A percentile compares a stretch with the other conserved stretches of the same genome.
Evolutionary conservation across 192 early-diverging fungal species (phyloP).

Genomic region (Phlyctochytrium planicorne): DNA sequence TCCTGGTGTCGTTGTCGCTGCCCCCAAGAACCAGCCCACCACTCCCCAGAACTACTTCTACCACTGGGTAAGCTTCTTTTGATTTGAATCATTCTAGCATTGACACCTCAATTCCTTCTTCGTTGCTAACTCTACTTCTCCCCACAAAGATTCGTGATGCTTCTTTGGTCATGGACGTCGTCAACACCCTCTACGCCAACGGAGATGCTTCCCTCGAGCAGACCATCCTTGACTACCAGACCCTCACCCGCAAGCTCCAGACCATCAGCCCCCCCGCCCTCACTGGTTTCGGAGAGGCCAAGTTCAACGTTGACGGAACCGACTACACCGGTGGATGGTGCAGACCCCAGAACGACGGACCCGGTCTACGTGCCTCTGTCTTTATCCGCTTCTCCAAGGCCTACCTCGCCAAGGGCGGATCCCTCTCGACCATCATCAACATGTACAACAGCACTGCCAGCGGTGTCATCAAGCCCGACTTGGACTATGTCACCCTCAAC

Average conservation of each 20-base stretch:
- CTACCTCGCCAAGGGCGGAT: constrained; percentile 34
- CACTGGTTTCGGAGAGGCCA: constrained; percentile 59
- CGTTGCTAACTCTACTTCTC: no score
- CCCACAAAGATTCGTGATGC: not conserved
- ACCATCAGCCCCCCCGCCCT: not conserved
- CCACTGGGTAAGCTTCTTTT: constrained; percentile 51
- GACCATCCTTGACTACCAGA: constrained; percentile 40
- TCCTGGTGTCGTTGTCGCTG: constrained; percentile 14
- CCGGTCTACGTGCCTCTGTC: constrained; percentile 48
- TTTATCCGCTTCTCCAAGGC: constrained; percentile 39
- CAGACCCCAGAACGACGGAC: constrained; percentile 71
- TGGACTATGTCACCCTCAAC: constrained; percentile 57
- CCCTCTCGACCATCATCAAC: constrained; percentile 22
- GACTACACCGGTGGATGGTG: constrained; percentile 54
- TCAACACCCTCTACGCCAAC: constrained; percentile 21
- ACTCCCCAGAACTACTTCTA: constrained; percentile 68
- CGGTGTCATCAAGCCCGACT: constrained; percentile 48
- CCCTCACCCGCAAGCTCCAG: constrained; percentile 33
- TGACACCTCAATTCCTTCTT: constrained; percentile 61
- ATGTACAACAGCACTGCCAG: constrained; percentile 8
- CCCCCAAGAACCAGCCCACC: constrained; percentile 7
- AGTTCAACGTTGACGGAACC: constrained; percentile 58
- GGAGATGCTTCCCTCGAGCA: constrained; percentile 7
- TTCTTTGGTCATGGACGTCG: constrained; percentile 27
- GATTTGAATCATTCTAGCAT: not conserved